phyloP scores from a whole-genome alignment of 306 rosid genomes.

The Canavalia gladiata region DNA sequence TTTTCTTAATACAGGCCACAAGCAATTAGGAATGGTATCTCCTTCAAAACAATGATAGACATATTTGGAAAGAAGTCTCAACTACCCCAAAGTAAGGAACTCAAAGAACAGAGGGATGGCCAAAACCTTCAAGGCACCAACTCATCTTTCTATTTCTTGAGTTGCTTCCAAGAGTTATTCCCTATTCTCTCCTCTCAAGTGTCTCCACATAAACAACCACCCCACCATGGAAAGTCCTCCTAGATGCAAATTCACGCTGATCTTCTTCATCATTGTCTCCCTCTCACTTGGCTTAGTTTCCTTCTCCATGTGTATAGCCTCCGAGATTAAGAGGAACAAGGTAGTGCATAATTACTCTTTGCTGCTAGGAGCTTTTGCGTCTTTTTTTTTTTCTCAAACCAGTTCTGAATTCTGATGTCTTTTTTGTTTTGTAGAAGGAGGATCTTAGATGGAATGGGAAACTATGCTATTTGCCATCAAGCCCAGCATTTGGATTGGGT shows the following conservation, averaged over 20 bases:
- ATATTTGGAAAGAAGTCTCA: constrained; percentile 54
- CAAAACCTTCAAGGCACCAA: constrained; percentile 35
- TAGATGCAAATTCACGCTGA: constrained; percentile 46
- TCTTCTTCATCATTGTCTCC: constrained; percentile 51
- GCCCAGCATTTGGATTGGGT: constrained; percentile 75
- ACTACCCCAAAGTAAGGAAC: constrained; percentile 51
- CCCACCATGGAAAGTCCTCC: constrained; percentile 65
- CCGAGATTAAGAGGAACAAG: constrained; percentile 73
- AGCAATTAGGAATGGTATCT: constrained; percentile 65
- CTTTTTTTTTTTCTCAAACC: background rate
- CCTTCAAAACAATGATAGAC: constrained; percentile 66
- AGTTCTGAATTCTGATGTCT: constrained; percentile 14
- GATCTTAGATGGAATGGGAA: constrained; percentile 78
- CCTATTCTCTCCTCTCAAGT: constrained; percentile 34
- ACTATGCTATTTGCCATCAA: constrained; percentile 75
- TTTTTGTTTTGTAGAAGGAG: constrained; percentile 56
- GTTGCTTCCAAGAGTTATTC: constrained; percentile 55
- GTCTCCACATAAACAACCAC: constrained; percentile 35
- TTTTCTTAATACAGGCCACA: constrained; percentile 43
- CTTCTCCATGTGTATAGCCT: constrained; percentile 71
- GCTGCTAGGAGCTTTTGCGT: background rate
- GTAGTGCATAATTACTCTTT: constrained; percentile 42
- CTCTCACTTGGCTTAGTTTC: constrained; percentile 72
- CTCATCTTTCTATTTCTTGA: constrained; percentile 56
- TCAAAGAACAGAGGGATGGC: constrained; percentile 33